Percentiles rank a stretch among this genome's conserved stretches.
Conservation (phyloP, 306 rosid species). For the Ochetophila trinervis region DNA sequence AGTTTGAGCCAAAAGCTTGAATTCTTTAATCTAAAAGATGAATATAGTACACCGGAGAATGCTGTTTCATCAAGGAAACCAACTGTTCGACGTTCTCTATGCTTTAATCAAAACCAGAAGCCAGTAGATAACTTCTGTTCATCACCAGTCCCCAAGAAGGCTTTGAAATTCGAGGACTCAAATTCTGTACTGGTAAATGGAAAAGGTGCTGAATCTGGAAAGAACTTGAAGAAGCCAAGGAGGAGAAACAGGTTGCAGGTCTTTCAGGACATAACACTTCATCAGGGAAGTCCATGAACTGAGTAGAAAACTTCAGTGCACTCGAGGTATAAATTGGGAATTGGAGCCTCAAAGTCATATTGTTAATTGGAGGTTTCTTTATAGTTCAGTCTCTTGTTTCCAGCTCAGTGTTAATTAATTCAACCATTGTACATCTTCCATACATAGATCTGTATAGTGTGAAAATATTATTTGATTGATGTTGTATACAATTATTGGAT, state of each 20-base stretch:
- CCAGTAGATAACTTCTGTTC: constrained; percentile 23
- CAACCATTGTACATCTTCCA: too few species aligned
- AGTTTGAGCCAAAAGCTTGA: constrained; percentile 35
- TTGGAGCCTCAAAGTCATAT: too few species aligned
- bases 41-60: constrained; percentile 10
- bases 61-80: constrained; percentile 44
- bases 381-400: too few species aligned
- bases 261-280: constrained; percentile 48
- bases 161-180: constrained; percentile 21
- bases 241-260: constrained; percentile 63
- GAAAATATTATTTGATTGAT: too few species aligned
- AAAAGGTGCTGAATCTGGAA: constrained; percentile 23
- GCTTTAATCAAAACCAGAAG: constrained; percentile 35
- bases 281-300: constrained; percentile 32
- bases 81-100: constrained; percentile 51
- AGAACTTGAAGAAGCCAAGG: constrained; percentile 17
- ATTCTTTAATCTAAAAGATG: constrained; percentile 36
- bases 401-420: too few species aligned
- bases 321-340: neutral
- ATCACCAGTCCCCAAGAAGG: constrained; percentile 36
- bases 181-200: constrained; percentile 21
- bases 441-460: too few species aligned
- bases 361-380: too few species aligned
- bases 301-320: neutral
- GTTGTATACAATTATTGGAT: too few species aligned